phyloP scores from a whole-genome alignment of 179 eudicot genomes.

The Beta lomatogona region DNA sequence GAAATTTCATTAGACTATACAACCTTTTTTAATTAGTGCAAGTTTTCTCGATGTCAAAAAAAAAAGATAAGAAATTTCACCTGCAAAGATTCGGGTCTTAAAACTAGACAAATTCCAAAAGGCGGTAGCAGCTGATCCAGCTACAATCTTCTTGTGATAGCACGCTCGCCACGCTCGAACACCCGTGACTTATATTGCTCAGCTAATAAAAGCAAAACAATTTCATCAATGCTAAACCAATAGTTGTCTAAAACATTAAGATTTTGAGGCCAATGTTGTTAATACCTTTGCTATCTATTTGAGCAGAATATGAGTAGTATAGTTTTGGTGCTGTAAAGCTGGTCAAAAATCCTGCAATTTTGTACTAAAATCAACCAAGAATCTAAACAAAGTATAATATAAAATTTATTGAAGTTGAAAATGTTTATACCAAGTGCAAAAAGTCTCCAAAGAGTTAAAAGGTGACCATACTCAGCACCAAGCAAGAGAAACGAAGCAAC shows the following conservation, averaged over 20 bases:
- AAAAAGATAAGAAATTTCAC: conserved; percentile 38
- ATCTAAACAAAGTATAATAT: neutral
- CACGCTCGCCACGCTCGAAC: conserved; percentile 69
- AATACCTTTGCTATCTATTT: conserved; percentile 54
- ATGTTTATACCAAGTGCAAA: conserved; percentile 67
- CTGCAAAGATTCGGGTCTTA: conserved; percentile 72
- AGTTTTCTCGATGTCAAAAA: conserved; percentile 76
- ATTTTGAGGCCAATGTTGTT: conserved; percentile 10
- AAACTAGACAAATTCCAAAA: conserved; percentile 85
- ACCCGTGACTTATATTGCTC: conserved; percentile 48
- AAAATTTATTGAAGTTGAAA: neutral
- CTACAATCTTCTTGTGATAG: conserved; percentile 76
- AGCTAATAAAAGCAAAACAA: conserved; percentile 40
- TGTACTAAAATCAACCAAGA: neutral
- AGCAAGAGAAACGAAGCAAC: conserved; percentile 64
- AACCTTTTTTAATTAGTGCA: conserved; percentile 31
- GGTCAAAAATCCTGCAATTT: conserved; percentile 65
- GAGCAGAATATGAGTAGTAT: conserved; percentile 58
- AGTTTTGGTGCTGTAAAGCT: conserved; percentile 85
- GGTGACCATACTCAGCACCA: conserved; percentile 88
- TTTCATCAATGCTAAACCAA: conserved; percentile 2
- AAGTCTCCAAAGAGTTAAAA: conserved; percentile 73
- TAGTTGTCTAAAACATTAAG: neutral
- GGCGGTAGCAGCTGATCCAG: conserved; percentile 66
- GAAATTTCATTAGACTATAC: neutral